A percentile compares a stretch with the other conserved stretches of the same genome.
Conservation (phyloP, 1,139 yeast genomes). For the Lodderomyces oxycetoniae region DNA sequence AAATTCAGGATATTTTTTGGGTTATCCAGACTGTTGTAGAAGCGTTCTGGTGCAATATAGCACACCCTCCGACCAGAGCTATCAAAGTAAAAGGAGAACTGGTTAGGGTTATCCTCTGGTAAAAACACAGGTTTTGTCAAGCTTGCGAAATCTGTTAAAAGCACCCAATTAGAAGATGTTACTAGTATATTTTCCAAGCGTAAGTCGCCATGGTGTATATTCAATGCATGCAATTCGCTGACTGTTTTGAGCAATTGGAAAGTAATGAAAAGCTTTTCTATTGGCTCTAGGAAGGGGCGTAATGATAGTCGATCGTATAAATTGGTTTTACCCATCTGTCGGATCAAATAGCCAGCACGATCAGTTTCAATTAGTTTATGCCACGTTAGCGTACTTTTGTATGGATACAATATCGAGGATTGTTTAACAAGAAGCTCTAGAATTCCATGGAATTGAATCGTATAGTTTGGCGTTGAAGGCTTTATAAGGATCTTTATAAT, state of each 20-base stretch:
- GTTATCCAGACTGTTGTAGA: slow-evolving; percentile 35
- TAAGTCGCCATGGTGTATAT: slow-evolving; percentile 81
- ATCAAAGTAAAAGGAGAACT: slow-evolving; percentile 87
- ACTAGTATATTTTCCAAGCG: slow-evolving; percentile 84
- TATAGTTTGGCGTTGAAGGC: slow-evolving; percentile 47
- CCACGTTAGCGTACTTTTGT: slow-evolving; percentile 69
- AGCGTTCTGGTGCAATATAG: slow-evolving; percentile 93
- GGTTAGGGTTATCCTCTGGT: slow-evolving; percentile 95
- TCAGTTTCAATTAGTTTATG: slow-evolving; percentile 77
- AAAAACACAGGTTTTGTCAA: slow-evolving; percentile 73
- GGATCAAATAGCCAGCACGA: slow-evolving; percentile 82
- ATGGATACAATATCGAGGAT: slow-evolving; percentile 38
- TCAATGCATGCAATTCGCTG: slow-evolving; percentile 55
- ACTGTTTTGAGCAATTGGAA: slow-evolving; percentile 70
- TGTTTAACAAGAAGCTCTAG: slow-evolving; percentile 33
- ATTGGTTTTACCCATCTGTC: slow-evolving; percentile 76
- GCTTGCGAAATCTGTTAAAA: slow-evolving; percentile 77
- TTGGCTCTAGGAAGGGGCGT: slow-evolving; percentile 77
- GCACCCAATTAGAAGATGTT: slow-evolving; percentile 86
- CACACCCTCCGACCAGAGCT: slow-evolving; percentile 83
- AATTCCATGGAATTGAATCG: slow-evolving; percentile 29
- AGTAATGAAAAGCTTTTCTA: slow-evolving; percentile 79
- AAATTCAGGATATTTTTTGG: slow-evolving; percentile 17
- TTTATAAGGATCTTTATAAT: slow-evolving; percentile 81
- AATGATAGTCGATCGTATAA: slow-evolving; percentile 83